phyloP scores from a whole-genome alignment of 208 protist species.

The Acanthamoeba lugdunensis region DNA sequence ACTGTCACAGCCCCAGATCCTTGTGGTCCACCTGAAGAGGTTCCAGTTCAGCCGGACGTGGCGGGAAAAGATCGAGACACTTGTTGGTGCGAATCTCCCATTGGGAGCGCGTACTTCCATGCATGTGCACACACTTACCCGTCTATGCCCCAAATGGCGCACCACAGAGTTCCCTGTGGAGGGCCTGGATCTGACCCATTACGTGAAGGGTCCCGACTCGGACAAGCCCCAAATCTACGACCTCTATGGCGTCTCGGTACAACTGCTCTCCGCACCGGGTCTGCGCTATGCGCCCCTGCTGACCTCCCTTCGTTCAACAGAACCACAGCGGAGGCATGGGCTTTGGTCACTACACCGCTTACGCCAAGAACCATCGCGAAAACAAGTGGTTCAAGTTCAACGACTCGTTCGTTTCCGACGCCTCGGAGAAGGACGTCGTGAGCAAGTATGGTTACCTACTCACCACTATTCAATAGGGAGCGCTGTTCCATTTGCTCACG shows the following conservation, averaged over 20 bases:
- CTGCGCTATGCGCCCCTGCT: neutral
- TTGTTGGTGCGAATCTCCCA: constrained; percentile 59
- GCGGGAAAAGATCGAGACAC: constrained; percentile 86
- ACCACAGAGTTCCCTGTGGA: constrained; percentile 78
- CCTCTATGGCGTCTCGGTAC: constrained; percentile 81
- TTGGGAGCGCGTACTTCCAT: neutral
- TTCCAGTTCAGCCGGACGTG: constrained; percentile 80
- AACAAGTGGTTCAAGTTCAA: constrained; percentile 83
- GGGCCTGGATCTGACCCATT: constrained; percentile 78
- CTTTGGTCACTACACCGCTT: constrained; percentile 87
- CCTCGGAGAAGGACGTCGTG: constrained; percentile 4
- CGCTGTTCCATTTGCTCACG: neutral
- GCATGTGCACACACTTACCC: neutral
- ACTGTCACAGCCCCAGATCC: constrained; percentile 75
- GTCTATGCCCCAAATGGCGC: too few relatives aligned
- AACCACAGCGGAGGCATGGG: constrained; percentile 84
- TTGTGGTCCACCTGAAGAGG: constrained; percentile 88
- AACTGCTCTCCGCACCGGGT: neutral
- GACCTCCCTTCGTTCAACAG: neutral
- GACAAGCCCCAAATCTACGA: constrained; percentile 82
- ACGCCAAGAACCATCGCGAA: constrained; percentile 77
- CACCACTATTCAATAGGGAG: neutral
- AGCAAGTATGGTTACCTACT: neutral
- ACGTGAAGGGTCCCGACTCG: constrained; percentile 53
- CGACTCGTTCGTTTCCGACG: constrained; percentile 72